Evolutionary conservation across 2,329 filamentous ascomycete species (phyloP).

Genomic region (Dichotomopilus funicola): DNA sequence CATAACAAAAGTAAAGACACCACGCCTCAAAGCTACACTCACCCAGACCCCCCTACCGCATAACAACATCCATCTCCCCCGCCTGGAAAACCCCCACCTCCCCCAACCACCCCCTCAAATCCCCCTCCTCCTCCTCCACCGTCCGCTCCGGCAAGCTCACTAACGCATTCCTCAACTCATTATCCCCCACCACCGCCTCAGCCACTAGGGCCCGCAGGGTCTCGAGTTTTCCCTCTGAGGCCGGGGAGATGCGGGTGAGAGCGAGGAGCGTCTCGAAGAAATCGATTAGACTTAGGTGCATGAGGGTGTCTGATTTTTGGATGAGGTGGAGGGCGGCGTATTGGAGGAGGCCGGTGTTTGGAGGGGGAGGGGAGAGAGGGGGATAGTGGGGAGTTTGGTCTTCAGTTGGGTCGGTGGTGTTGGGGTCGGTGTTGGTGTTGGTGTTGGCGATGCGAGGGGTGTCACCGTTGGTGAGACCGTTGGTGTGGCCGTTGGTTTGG

Average conservation of each 20-base stretch:
- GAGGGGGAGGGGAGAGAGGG: constrained; percentile 23
- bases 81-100: constrained; percentile 31
- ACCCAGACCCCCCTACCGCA: too few relatives aligned
- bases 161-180: constrained; percentile 34
- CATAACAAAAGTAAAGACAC: too few relatives aligned
- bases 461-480: constrained; percentile 15
- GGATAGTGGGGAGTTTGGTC: background rate
- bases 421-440: background rate
- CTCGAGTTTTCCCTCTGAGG: constrained; percentile 29
- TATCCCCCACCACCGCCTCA: constrained; percentile 36
- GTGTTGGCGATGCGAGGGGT: background rate
- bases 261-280: constrained; percentile 47
- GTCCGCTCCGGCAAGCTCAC: constrained; percentile 41
- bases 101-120: constrained; percentile 39
- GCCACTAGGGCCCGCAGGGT: constrained; percentile 34
- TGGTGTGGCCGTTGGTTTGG: too few relatives aligned
- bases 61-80: too few relatives aligned
- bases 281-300: constrained; percentile 46
- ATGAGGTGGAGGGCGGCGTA: constrained; percentile 49
- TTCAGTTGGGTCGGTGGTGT: background rate
- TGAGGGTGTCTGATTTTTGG: constrained; percentile 41
- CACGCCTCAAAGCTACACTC: too few relatives aligned
- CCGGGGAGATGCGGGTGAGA: constrained; percentile 37
- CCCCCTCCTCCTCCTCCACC: constrained; percentile 45
- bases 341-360: constrained; percentile 39